Evolutionary conservation across 2,329 filamentous ascomycete species (phyloP).

Genomic region (Pestalotiopsis sp.): DNA sequence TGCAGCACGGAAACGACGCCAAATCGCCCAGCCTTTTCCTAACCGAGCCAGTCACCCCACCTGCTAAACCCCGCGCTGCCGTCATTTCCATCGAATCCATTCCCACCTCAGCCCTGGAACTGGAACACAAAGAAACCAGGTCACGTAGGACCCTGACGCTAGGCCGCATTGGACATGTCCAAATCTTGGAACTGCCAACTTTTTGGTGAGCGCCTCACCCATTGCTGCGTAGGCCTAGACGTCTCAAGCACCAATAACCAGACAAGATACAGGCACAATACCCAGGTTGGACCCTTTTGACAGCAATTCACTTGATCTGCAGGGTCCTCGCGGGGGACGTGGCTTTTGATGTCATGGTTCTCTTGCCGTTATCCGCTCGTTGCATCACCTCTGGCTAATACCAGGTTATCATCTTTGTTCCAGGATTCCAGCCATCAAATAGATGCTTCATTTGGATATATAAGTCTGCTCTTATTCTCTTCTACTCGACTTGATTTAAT

Average conservation of each 20-base stretch:
- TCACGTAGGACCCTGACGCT: conserved; percentile 7
- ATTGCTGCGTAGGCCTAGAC: neutral
- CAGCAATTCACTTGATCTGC: conserved; percentile 11
- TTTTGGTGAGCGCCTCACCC: conserved; percentile 1
- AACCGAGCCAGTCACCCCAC: neutral
- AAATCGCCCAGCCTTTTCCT: neutral
- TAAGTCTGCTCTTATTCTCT: conserved; percentile 10
- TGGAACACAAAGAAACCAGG: neutral
- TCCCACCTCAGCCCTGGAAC: neutral
- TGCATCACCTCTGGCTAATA: conserved; percentile 19
- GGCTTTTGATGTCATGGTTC: conserved; percentile 15
- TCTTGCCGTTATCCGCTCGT: conserved; percentile 3
- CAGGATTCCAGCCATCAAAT: neutral
- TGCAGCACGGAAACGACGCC: neutral
- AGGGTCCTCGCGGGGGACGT: conserved; percentile 3
- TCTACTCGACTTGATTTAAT: neutral
- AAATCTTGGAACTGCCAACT: conserved; percentile 12
- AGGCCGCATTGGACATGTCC: neutral
- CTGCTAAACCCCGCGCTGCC: conserved; percentile 2
- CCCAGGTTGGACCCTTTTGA: neutral
- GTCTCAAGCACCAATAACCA: neutral
- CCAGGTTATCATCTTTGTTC: neutral
- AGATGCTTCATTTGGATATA: conserved; percentile 4
- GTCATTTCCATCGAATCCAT: neutral
- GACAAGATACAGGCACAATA: neutral